Conservation (phyloP, 768 basidiomycete genomes). For the Lactarius sanguifluus region DNA sequence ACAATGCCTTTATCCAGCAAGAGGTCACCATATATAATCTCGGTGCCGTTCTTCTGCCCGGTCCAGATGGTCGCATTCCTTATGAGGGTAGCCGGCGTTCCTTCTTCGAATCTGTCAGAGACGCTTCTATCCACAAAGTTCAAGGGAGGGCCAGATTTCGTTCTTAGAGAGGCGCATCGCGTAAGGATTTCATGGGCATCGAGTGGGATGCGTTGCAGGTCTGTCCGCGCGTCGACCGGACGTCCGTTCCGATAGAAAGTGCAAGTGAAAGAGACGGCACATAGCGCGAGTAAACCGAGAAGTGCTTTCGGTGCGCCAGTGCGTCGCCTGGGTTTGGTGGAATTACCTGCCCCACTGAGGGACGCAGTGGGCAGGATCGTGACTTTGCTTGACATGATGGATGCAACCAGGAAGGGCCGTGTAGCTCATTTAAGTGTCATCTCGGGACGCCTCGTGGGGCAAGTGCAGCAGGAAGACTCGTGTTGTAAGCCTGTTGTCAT, state of each 20-base stretch:
- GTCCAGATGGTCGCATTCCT: constrained; percentile 70
- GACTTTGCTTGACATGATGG: constrained; percentile 19
- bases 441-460: constrained; percentile 20
- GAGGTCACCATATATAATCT: constrained; percentile 60
- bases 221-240: background rate
- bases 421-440: constrained; percentile 14
- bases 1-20: constrained; percentile 67
- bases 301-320: background rate
- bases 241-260: constrained; percentile 14
- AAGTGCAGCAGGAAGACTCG: constrained; percentile 17
- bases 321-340: constrained; percentile 4
- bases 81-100: constrained; percentile 66
- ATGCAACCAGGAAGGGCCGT: background rate
- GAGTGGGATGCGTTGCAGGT: constrained; percentile 28
- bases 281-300: constrained; percentile 11
- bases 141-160: constrained; percentile 35
- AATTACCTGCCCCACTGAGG: constrained; percentile 1
- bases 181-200: constrained; percentile 34
- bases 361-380: constrained; percentile 8
- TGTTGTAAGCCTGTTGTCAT: background rate
- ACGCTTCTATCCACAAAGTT: constrained; percentile 34
- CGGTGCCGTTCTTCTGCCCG: constrained; percentile 54
- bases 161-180: constrained; percentile 37
- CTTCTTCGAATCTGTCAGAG: constrained; percentile 67
- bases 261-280: constrained; percentile 15